Conservation (phyloP, 306 rosid genomes). For the Adenanthera pavonina region DNA sequence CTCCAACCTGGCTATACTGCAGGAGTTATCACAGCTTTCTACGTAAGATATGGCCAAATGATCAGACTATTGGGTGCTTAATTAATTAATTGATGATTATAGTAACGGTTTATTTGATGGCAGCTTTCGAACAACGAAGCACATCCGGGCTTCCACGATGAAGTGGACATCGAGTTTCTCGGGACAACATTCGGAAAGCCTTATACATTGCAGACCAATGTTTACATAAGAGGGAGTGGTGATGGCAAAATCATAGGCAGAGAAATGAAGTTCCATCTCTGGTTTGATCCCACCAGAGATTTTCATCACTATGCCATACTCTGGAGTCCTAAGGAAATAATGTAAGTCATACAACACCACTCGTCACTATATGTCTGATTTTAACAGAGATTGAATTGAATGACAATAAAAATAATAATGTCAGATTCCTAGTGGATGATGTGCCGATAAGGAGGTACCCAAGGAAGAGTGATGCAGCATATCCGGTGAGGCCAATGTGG, state of each 20-base stretch:
- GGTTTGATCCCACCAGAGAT: slow-evolving; percentile 89
- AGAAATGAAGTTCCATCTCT: slow-evolving; percentile 93
- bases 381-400: background rate
- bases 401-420: background rate
- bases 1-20: slow-evolving; percentile 97
- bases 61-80: background rate
- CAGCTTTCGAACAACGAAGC: slow-evolving; percentile 97
- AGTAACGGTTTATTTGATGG: slow-evolving; percentile 34
- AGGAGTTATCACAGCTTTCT: slow-evolving; percentile 95
- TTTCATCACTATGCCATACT: slow-evolving; percentile 93
- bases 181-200: slow-evolving; percentile 99
- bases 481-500: slow-evolving; percentile 97
- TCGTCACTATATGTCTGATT: background rate
- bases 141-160: slow-evolving; percentile 95
- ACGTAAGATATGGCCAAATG: slow-evolving; percentile 56
- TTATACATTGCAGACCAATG: slow-evolving; percentile 90
- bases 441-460: slow-evolving; percentile 93
- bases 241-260: slow-evolving; percentile 88
- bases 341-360: slow-evolving; percentile 51
- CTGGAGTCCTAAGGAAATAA: slow-evolving; percentile 86
- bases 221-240: slow-evolving; percentile 93
- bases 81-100: background rate
- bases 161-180: slow-evolving; percentile 93
- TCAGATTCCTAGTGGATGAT: slow-evolving; percentile 96
- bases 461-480: slow-evolving; percentile 69